Evolutionary conservation across 139 green algal species (phyloP).

Genomic region (Zygnema cylindricum): DNA sequence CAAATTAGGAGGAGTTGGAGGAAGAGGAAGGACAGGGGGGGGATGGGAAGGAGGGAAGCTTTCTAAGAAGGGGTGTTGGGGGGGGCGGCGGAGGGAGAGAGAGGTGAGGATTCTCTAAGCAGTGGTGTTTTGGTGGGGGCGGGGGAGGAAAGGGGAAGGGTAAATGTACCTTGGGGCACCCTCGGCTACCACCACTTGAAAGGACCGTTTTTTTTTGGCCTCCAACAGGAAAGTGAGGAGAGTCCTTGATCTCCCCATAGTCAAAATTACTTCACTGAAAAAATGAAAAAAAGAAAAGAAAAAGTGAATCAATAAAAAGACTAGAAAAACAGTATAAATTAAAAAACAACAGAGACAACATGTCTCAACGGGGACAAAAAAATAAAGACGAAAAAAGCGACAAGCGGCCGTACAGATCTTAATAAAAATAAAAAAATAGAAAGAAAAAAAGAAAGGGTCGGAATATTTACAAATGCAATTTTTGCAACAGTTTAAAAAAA

Average conservation of each 20-base stretch:
- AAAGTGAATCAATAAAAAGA: neutral
- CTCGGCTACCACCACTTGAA: constrained; percentile 94
- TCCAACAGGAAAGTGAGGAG: constrained; percentile 83
- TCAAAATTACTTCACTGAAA: constrained; percentile 62
- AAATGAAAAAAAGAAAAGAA: neutral
- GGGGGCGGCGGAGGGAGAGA: neutral
- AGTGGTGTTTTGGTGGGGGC: no score
- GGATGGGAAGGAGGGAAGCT: neutral
- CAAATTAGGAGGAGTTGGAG: constrained; percentile 17
- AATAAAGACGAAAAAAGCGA: no score
- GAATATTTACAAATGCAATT: no score
- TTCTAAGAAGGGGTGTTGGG: neutral
- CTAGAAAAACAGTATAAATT: no score
- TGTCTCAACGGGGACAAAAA: no score
- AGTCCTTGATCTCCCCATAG: constrained; percentile 39
- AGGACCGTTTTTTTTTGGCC: constrained; percentile 87
- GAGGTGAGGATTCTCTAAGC: no score
- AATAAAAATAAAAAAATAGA: no score
- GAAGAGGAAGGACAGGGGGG: constrained; percentile 8
- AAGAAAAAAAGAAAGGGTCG: no score
- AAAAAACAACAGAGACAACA: no score
- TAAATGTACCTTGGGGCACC: constrained; percentile 74
- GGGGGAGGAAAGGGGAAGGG: neutral
- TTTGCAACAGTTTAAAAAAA: no score
- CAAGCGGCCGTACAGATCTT: no score